These are phyloP conservation scores for Plasmodium coatneyi DNA, from an alignment of 169 alveolate species.

Conservation along the genomic window DNA sequence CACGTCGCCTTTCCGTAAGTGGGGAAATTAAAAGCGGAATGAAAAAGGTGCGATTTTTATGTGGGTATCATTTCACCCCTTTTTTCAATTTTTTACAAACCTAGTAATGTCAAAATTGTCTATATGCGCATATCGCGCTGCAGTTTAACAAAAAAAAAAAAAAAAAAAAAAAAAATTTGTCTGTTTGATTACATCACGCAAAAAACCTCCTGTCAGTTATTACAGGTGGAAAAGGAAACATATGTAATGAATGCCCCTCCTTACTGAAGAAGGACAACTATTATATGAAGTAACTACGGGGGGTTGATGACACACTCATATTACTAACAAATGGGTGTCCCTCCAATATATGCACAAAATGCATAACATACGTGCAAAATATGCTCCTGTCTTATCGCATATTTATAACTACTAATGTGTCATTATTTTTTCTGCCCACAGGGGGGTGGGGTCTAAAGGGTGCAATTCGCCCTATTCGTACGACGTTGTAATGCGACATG, in stretches of 20 bases:
- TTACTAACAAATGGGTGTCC: background rate
- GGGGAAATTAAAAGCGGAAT: background rate
- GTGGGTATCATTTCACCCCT: background rate
- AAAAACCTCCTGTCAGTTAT: background rate
- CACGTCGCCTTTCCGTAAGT: too few relatives aligned
- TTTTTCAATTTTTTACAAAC: background rate
- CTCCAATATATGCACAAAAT: background rate
- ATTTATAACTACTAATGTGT: background rate
- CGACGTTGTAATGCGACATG: background rate
- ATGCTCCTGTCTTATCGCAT: background rate
- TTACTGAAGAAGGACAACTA: background rate
- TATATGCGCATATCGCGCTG: background rate
- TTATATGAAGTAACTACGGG: background rate
- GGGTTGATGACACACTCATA: background rate
- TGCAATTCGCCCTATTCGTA: background rate
- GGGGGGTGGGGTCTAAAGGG: background rate
- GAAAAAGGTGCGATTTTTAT: background rate
- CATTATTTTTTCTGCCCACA: background rate
- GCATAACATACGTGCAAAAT: background rate
- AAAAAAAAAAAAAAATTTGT: background rate
- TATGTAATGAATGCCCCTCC: background rate
- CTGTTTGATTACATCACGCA: background rate
- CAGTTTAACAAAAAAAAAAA: background rate
- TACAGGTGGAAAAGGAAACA: background rate
- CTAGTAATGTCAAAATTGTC: background rate